Conservation (phyloP, 208 protist genomes). For the Crithidia fasciculata region DNA sequence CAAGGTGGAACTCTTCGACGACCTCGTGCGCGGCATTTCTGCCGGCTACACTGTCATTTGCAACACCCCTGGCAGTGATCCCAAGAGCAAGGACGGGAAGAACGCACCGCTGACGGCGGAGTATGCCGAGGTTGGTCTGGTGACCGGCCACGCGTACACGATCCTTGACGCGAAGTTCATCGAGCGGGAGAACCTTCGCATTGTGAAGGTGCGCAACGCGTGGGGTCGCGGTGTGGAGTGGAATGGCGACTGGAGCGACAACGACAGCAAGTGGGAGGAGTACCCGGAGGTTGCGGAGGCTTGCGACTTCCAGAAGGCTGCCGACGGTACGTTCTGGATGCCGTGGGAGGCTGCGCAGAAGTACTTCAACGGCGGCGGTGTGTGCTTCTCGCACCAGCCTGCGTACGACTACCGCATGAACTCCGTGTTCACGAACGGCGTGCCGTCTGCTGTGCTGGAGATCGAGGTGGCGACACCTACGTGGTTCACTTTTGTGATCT, state of each 20-base stretch:
- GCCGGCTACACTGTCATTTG: constrained; percentile 72
- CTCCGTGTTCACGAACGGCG: constrained; percentile 64
- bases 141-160: constrained; percentile 71
- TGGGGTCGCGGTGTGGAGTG: constrained; percentile 70
- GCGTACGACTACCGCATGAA: constrained; percentile 83
- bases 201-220: constrained; percentile 80
- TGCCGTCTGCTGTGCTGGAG: constrained; percentile 74
- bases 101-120: constrained; percentile 20
- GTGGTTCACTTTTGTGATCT: constrained; percentile 77
- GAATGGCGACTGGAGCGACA: constrained; percentile 78
- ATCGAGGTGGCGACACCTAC: constrained; percentile 66
- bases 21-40: constrained; percentile 42
- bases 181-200: constrained; percentile 45
- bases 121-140: constrained; percentile 64
- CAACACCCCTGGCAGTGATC: constrained; percentile 69
- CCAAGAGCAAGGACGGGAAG: constrained; percentile 31
- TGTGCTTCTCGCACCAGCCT: constrained; percentile 71
- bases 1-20: constrained; percentile 46
- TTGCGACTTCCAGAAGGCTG: constrained; percentile 64
- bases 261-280: constrained; percentile 74
- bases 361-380: constrained; percentile 87
- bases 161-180: constrained; percentile 71
- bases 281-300: constrained; percentile 73
- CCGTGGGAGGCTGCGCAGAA: constrained; percentile 69
- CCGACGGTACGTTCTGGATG: constrained; percentile 87